Evolutionary conservation across 1,284 basidiomycete genomes (phyloP).

Genomic region (Sphagnurus paluster): DNA sequence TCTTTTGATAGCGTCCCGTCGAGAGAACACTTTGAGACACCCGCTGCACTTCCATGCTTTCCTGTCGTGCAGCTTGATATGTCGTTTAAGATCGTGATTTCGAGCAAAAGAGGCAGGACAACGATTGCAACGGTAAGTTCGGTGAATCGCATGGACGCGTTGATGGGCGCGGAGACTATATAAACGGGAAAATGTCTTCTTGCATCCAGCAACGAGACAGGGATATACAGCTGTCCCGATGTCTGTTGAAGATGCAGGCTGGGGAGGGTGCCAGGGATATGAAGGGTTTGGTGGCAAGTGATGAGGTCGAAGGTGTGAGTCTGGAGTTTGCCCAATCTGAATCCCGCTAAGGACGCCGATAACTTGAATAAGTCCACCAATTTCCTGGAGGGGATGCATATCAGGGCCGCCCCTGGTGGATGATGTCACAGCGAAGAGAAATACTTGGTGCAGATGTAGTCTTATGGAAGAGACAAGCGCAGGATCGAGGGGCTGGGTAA

Average conservation of each 20-base stretch:
- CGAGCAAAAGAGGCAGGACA: slow-evolving; percentile 75
- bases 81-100: slow-evolving; percentile 76
- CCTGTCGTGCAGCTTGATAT: slow-evolving; percentile 64
- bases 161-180: slow-evolving; percentile 70
- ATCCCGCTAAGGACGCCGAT: slow-evolving; percentile 74
- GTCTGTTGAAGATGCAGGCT: slow-evolving; percentile 37
- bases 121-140: slow-evolving; percentile 58
- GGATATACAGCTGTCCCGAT: slow-evolving; percentile 76
- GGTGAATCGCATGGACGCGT: slow-evolving; percentile 57
- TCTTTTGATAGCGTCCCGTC: slow-evolving; percentile 73
- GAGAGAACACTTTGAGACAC: slow-evolving; percentile 70
- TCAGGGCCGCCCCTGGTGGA: slow-evolving; percentile 52
- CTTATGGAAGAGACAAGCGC: slow-evolving; percentile 64
- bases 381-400: slow-evolving; percentile 64
- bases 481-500: slow-evolving; percentile 49
- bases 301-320: slow-evolving; percentile 25
- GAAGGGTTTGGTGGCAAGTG: slow-evolving; percentile 24
- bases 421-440: slow-evolving; percentile 72
- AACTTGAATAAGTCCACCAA: slow-evolving; percentile 73
- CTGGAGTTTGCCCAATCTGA: slow-evolving; percentile 56
- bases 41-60: slow-evolving; percentile 70
- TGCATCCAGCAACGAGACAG: slow-evolving; percentile 60
- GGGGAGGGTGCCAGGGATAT: slow-evolving; percentile 35
- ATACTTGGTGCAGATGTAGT: slow-evolving; percentile 67
- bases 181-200: slow-evolving; percentile 64